Conservation (phyloP, 495 filamentous ascomycete genomes). For the Penicillium cinerascens region DNA sequence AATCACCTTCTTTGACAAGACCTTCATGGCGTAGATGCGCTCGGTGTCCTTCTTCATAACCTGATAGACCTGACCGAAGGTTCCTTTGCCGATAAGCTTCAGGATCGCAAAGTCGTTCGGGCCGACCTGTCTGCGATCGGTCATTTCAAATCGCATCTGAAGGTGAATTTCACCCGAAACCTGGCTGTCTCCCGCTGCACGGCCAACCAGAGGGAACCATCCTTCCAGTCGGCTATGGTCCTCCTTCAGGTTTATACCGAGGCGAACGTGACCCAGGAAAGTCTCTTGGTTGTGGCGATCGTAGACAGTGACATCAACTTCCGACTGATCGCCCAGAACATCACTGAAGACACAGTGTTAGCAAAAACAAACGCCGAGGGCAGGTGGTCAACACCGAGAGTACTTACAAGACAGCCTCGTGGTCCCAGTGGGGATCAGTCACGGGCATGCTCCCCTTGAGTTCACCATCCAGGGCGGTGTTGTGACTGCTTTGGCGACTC, state of each 20-base stretch:
- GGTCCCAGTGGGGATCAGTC: conserved; percentile 92
- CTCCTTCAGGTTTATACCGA: conserved; percentile 63
- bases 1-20: conserved; percentile 98
- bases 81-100: conserved; percentile 95
- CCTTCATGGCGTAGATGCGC: conserved; percentile 98
- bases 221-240: conserved; percentile 69
- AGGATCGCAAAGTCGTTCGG: conserved; percentile 96
- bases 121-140: conserved; percentile 89
- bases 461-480: conserved; percentile 69
- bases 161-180: conserved; percentile 91
- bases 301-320: conserved; percentile 92
- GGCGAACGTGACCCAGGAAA: conserved; percentile 85
- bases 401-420: conserved; percentile 90
- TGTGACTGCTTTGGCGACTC: conserved; percentile 91
- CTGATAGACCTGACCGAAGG: conserved; percentile 99
- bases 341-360: conserved; percentile 57
- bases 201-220: conserved; percentile 77
- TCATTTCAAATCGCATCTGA: conserved; percentile 79
- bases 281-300: conserved; percentile 81
- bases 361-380: background rate
- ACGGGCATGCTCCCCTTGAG: conserved; percentile 64
- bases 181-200: conserved; percentile 60
- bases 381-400: background rate
- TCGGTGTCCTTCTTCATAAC: conserved; percentile 97
- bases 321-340: conserved; percentile 86